A percentile compares a stretch with the other conserved stretches of the same genome.
Evolutionary conservation across 129 eudicot genomes (phyloP).

Genomic region (Mikania micrantha): DNA sequence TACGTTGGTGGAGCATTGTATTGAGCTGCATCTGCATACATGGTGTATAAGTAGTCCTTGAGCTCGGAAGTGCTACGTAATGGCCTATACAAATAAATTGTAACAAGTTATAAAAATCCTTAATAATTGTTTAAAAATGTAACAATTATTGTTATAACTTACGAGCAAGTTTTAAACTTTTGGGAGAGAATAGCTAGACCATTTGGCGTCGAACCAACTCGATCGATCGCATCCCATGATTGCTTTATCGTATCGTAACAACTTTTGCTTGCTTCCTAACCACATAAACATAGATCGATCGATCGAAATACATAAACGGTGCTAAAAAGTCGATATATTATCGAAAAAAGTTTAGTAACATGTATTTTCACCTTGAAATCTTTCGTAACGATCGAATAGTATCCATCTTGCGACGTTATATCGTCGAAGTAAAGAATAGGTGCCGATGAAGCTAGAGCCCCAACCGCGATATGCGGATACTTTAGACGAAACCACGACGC

Average conservation of each 20-base stretch:
- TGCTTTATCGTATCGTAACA: conserved; percentile 51
- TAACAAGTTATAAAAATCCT: background rate
- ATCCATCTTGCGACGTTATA: conserved; percentile 53
- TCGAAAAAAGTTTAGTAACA: no score
- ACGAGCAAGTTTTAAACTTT: conserved; percentile 61
- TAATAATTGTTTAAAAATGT: background rate
- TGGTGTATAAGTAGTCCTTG: conserved; percentile 33
- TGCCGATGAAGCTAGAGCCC: conserved; percentile 85
- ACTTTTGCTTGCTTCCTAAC: conserved; percentile 51
- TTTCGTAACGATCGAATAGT: conserved; percentile 44
- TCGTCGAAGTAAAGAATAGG: conserved; percentile 65
- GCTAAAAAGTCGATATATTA: no score
- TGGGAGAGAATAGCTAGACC: conserved; percentile 55
- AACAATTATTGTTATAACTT: conserved; percentile 4
- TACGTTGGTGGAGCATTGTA: conserved; percentile 45
- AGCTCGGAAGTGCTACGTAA: conserved; percentile 31
- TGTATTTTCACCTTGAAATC: conserved; percentile 42
- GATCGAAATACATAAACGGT: no score
- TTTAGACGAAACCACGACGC: conserved; percentile 86
- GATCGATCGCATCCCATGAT: conserved; percentile 67
- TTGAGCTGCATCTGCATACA: conserved; percentile 48
- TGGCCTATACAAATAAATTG: conserved; percentile 28
- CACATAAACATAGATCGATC: background rate
- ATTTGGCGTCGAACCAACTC: conserved; percentile 42
- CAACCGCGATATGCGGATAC: conserved; percentile 76